Percentiles rank a stretch among this genome's conserved stretches.
Conservation (phyloP, 108 stramenopile genomes). For the Cylindrotheca fusiformis region DNA sequence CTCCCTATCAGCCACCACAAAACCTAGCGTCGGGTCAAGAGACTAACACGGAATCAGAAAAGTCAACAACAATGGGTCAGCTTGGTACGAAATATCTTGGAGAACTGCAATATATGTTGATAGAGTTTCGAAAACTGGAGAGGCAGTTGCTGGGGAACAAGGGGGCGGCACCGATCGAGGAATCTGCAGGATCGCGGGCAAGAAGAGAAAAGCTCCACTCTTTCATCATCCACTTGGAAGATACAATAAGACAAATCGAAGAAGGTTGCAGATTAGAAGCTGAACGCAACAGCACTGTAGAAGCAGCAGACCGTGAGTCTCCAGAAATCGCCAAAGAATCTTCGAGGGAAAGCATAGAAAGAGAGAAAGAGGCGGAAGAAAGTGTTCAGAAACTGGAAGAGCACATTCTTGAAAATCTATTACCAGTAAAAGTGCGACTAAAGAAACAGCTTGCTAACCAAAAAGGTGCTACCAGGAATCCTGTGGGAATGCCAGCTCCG, state of each 20-base stretch:
- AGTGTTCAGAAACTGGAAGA: slow-evolving; percentile 80
- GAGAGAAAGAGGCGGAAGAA: slow-evolving; percentile 67
- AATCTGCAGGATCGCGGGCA: slow-evolving; percentile 68
- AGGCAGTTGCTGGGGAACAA: slow-evolving; percentile 72
- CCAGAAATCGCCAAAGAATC: slow-evolving; percentile 8
- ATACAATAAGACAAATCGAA: slow-evolving; percentile 74
- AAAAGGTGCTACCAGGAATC: slow-evolving; percentile 79
- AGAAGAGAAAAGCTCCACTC: slow-evolving; percentile 84
- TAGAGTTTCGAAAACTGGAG: slow-evolving; percentile 82
- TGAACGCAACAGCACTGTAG: slow-evolving; percentile 12
- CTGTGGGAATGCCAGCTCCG: slow-evolving; percentile 62
- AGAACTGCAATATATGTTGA: slow-evolving; percentile 81
- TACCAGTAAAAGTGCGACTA: slow-evolving; percentile 81
- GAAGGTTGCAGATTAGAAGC: slow-evolving; percentile 54
- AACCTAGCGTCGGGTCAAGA: slow-evolving; percentile 4
- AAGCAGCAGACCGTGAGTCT: not conserved
- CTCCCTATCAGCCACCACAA: too few species aligned
- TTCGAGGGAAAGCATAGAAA: slow-evolving; percentile 25
- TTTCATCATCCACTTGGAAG: slow-evolving; percentile 80
- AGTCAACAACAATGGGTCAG: slow-evolving; percentile 55
- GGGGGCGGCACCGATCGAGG: slow-evolving; percentile 40
- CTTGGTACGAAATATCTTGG: slow-evolving; percentile 59
- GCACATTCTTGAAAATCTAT: slow-evolving; percentile 79
- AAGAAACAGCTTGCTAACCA: slow-evolving; percentile 82
- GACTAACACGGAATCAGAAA: too few species aligned